Conservation (phyloP, 768 basidiomycete genomes). For the Mycena rosella region DNA sequence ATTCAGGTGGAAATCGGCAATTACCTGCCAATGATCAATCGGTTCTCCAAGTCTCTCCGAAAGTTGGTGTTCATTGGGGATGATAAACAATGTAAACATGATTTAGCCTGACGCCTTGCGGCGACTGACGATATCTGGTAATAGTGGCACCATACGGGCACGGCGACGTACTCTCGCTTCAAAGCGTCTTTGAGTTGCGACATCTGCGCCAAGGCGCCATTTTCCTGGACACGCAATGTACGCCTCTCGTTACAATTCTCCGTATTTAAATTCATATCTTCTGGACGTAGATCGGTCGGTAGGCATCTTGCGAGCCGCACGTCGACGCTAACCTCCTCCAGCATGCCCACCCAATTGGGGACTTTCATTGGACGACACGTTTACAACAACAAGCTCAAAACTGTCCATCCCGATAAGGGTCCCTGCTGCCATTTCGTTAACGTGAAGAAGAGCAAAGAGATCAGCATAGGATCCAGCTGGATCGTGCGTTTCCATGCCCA, state of each 20-base stretch:
- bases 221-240: constrained; percentile 68
- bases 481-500: constrained; percentile 42
- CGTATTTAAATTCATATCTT: constrained; percentile 31
- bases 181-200: constrained; percentile 65
- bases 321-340: neutral
- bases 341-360: constrained; percentile 69
- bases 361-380: constrained; percentile 65
- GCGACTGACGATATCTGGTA: neutral
- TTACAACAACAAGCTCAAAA: constrained; percentile 66
- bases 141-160: constrained; percentile 69
- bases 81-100: constrained; percentile 44
- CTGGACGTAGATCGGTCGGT: constrained; percentile 29
- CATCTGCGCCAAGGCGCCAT: constrained; percentile 54
- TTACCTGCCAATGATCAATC: constrained; percentile 56
- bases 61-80: constrained; percentile 68
- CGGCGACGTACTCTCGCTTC: constrained; percentile 55
- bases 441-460: constrained; percentile 51
- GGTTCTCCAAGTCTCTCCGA: constrained; percentile 49
- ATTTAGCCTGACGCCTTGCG: constrained; percentile 20
- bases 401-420: constrained; percentile 53
- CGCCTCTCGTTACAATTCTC: constrained; percentile 30
- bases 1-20: constrained; percentile 50
- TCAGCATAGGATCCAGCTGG: constrained; percentile 51
- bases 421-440: constrained; percentile 73
- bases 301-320: neutral